phyloP scores from a whole-genome alignment of 768 basidiomycete species.

The Tricholoma terreum region DNA sequence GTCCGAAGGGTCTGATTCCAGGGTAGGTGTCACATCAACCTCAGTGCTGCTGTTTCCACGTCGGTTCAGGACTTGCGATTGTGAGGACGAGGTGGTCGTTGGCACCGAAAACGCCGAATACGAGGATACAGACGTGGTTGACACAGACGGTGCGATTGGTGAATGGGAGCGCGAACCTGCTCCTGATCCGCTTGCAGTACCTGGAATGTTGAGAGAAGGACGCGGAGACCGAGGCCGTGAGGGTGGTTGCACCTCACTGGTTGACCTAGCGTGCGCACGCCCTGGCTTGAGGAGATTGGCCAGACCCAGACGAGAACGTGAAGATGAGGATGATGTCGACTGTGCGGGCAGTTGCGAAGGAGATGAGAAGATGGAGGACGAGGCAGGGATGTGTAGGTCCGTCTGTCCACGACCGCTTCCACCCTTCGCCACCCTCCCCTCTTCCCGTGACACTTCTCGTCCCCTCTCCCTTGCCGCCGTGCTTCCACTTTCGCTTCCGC shows the following conservation, averaged over 20 bases:
- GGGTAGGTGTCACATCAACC: slow-evolving; percentile 1
- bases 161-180: background rate
- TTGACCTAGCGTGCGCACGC: slow-evolving; percentile 37
- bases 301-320: slow-evolving; percentile 40
- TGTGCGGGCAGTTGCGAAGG: slow-evolving; percentile 11
- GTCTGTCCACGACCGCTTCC: slow-evolving; percentile 15
- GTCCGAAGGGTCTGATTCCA: slow-evolving; percentile 46
- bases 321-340: slow-evolving; percentile 16
- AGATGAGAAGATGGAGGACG: slow-evolving; percentile 13
- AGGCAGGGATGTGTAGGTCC: background rate
- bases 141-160: background rate
- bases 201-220: slow-evolving; percentile 7
- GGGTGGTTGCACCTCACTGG: slow-evolving; percentile 32
- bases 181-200: background rate
- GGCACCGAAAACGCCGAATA: slow-evolving; percentile 3
- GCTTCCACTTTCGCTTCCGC: slow-evolving; percentile 21
- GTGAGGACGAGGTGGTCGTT: slow-evolving; percentile 8
- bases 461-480: slow-evolving; percentile 19
- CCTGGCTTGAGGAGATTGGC: slow-evolving; percentile 43
- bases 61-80: slow-evolving; percentile 3
- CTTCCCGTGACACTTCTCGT: slow-evolving; percentile 14
- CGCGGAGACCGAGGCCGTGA: slow-evolving; percentile 4
- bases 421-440: slow-evolving; percentile 18
- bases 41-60: background rate
- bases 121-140: background rate